These are phyloP conservation scores for Mentha longifolia DNA, from an alignment of 257 asterid species.

Conservation along the genomic window DNA sequence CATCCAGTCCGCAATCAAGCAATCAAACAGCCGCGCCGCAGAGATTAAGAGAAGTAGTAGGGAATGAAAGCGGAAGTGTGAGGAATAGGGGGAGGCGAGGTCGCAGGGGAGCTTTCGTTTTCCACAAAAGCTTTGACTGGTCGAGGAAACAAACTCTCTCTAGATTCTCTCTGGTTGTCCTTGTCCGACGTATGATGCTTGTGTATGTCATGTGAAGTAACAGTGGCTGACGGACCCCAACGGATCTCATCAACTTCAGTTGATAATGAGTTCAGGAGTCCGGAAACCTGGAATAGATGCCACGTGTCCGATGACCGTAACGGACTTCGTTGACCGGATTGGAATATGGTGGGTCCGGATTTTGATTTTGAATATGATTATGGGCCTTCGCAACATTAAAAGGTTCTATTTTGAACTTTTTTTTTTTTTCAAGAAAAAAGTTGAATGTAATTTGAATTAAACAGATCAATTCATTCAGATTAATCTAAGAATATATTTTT, in stretches of 20 bases:
- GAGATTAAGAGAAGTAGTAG: slow-evolving; percentile 15
- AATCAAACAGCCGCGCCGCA: slow-evolving; percentile 23
- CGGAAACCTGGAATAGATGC: slow-evolving; percentile 20
- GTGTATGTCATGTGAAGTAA: slow-evolving; percentile 32
- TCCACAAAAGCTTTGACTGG: slow-evolving; percentile 50
- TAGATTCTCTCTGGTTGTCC: slow-evolving; percentile 21
- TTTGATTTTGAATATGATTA: neutral
- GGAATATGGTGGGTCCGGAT: slow-evolving; percentile 33
- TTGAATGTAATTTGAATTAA: no score
- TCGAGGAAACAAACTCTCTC: slow-evolving; percentile 29
- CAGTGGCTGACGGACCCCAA: slow-evolving; percentile 61
- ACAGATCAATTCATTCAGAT: no score
- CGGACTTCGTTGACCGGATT: slow-evolving; percentile 40
- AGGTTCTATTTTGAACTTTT: no score
- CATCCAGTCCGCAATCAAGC: slow-evolving; percentile 10
- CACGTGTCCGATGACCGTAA: slow-evolving; percentile 33
- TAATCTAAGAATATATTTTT: no score
- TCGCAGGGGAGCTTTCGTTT: slow-evolving; percentile 48
- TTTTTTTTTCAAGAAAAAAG: no score
- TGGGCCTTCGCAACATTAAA: neutral
- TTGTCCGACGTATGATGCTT: slow-evolving; percentile 7
- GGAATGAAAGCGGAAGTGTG: neutral
- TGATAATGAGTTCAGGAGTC: slow-evolving; percentile 45
- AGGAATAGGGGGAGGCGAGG: slow-evolving; percentile 17
- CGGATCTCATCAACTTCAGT: slow-evolving; percentile 47